phyloP scores from a whole-genome alignment of 1,284 basidiomycete genomes.

The Serendipita sp. region DNA sequence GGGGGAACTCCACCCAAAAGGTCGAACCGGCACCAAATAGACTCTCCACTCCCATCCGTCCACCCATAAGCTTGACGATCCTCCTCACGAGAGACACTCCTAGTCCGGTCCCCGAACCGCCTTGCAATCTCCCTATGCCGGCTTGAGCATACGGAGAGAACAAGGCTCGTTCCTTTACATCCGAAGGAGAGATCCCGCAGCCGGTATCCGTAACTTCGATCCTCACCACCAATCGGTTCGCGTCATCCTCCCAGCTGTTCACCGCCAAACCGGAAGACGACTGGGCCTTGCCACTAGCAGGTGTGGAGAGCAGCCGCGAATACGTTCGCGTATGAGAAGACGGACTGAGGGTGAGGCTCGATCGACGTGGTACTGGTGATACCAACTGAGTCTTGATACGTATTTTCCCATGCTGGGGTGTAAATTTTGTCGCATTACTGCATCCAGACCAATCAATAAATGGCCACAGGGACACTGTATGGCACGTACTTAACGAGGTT shows the following conservation, averaged over 20 bases:
- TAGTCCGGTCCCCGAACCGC: constrained; percentile 79
- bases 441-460: background rate
- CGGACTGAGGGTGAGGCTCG: background rate
- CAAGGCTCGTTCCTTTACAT: constrained; percentile 6
- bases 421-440: constrained; percentile 43
- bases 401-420: constrained; percentile 56
- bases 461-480: background rate
- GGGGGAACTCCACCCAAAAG: constrained; percentile 1
- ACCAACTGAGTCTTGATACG: constrained; percentile 46
- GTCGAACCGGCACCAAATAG: constrained; percentile 12
- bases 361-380: constrained; percentile 25
- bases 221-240: constrained; percentile 43
- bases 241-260: background rate
- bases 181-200: constrained; percentile 39
- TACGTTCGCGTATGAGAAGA: background rate
- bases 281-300: background rate
- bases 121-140: constrained; percentile 33
- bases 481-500: constrained; percentile 51
- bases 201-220: constrained; percentile 77
- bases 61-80: constrained; percentile 73
- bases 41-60: constrained; percentile 48
- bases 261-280: background rate
- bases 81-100: constrained; percentile 80
- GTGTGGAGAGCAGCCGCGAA: background rate
- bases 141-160: constrained; percentile 37